Evolutionary conservation across 2,329 filamentous ascomycete genomes (phyloP), one percentile per base, ranked within the genome.

Genomic region (Phialophora chinensis): DNA sequence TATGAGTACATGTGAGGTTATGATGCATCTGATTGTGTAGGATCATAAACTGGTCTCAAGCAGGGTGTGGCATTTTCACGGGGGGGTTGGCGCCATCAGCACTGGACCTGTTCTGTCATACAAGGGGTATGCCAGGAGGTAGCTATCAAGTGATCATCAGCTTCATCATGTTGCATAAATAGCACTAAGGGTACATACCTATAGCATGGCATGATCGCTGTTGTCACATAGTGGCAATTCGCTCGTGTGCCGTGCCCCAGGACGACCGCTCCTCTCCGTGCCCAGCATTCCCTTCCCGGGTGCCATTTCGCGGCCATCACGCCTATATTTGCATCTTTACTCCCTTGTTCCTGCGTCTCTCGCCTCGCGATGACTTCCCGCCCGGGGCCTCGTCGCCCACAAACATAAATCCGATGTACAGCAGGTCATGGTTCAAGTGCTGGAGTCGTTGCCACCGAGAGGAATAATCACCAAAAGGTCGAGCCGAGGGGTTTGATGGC

Each of bases 11-110:
- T 35, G 10, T n/a, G 27, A 50, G 57, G n/a, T 20, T 33, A 50
- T 11, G 57, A 60, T 52, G 57, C 44, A 50, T 60, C 49, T n/a
- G 38, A 44, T 44, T n/a, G 14, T 44, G 38, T 44, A 20, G 17
- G 14, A 44, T 44, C 14, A n/a, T n/a, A 44, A 20, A 7, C 17
- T 17, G 17, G 33, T 35, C 33, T 35, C 17, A 44, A 44, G 17
- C 38, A n/a, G 38, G 7, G 7, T 3, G 38, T 44, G 5, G 6
- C 14, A 44, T n/a, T 44, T n/a, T 20, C 38, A n/a, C 4, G 17
- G 17, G 38, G 38, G 23, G 17, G 23, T 29, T 29, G 25, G 49
- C 25, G 10, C 49, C 49, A 52, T 27, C 23, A 27, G 23, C 23
- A 27, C 38, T 42, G 7, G 11, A 35, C 33, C 10, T 44, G 6